Percentiles rank a stretch among this genome's conserved stretches.
These are phyloP conservation scores for Chlamydomonas sphaeroides DNA, from an alignment of 139 green algal species.

Conservation along the genomic window DNA sequence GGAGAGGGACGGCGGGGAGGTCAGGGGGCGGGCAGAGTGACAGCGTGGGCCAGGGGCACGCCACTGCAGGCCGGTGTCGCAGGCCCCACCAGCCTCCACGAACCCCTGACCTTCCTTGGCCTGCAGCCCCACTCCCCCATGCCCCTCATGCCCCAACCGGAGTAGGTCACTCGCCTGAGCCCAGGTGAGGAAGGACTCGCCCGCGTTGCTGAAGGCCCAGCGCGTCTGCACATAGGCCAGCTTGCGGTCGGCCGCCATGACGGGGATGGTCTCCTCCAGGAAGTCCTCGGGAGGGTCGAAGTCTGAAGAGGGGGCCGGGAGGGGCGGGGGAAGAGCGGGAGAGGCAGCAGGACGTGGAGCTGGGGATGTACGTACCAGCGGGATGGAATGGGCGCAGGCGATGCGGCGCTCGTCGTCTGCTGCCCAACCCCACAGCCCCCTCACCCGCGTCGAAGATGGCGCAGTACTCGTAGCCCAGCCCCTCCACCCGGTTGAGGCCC, in stretches of 20 bases:
- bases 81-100: too few species aligned
- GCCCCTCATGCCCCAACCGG: too few species aligned
- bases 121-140: not conserved
- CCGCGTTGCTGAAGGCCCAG: conserved; percentile 78
- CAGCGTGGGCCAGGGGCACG: too few species aligned
- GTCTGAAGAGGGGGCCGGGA: conserved; percentile 19
- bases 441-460: conserved; percentile 67
- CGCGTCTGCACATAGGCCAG: conserved; percentile 84
- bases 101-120: too few species aligned
- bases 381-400: too few species aligned
- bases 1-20: too few species aligned
- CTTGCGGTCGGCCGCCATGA: conserved; percentile 52
- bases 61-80: too few species aligned
- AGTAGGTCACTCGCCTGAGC: too few species aligned
- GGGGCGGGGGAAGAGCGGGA: not conserved
- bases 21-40: too few species aligned
- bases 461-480: conserved; percentile 61
- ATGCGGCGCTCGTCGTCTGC: too few species aligned
- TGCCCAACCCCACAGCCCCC: not conserved
- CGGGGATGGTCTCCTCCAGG: conserved; percentile 52
- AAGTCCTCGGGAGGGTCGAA: conserved; percentile 46
- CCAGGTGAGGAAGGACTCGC: conserved; percentile 82
- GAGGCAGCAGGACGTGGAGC: not conserved
- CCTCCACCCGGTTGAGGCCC: conserved; percentile 56
- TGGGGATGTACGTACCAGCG: too few species aligned